These are phyloP conservation scores for Claviceps monticola DNA, from an alignment of 2,329 filamentous ascomycete genomes.

Conservation along the genomic window DNA sequence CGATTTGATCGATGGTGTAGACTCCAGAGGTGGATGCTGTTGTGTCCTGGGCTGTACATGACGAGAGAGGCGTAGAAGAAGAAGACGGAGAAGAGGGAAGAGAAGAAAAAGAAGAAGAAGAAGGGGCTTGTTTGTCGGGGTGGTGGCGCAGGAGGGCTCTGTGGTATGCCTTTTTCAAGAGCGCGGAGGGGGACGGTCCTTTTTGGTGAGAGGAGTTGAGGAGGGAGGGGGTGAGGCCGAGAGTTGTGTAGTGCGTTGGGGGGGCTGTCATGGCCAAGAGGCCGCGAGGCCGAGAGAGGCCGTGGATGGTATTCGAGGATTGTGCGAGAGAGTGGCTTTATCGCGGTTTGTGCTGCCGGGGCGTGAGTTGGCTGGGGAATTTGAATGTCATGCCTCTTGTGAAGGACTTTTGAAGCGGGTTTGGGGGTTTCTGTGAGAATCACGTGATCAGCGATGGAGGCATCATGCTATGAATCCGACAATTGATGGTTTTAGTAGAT, in stretches of 20 bases:
- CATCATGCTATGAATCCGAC: background rate
- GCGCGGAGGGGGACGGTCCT: conserved; percentile 23
- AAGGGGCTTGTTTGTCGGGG: conserved; percentile 38
- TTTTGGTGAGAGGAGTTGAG: conserved; percentile 22
- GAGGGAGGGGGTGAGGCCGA: conserved; percentile 37
- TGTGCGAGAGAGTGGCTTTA: background rate
- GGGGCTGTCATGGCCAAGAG: background rate
- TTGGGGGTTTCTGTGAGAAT: background rate
- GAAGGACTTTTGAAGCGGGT: background rate
- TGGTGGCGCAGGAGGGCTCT: conserved; percentile 51
- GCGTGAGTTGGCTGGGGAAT: background rate
- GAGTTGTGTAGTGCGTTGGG: conserved; percentile 45
- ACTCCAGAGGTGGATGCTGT: conserved; percentile 3
- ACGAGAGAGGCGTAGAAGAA: conserved; percentile 1
- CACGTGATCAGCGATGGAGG: background rate
- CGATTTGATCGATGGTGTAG: conserved; percentile 51
- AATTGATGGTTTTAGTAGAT: background rate
- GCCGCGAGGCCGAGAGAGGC: background rate
- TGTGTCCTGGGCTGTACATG: background rate
- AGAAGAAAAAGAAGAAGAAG: too few species aligned
- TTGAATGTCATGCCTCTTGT: background rate
- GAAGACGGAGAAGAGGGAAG: conserved; percentile 3
- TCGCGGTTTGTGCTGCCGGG: too few species aligned
- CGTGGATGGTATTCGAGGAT: background rate
- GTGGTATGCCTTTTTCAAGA: conserved; percentile 50